Percentiles rank a stretch among this genome's conserved stretches.
Evolutionary conservation across 108 stramenopile genomes (phyloP).

Genomic region (Pseudonitzschia multiseries): DNA sequence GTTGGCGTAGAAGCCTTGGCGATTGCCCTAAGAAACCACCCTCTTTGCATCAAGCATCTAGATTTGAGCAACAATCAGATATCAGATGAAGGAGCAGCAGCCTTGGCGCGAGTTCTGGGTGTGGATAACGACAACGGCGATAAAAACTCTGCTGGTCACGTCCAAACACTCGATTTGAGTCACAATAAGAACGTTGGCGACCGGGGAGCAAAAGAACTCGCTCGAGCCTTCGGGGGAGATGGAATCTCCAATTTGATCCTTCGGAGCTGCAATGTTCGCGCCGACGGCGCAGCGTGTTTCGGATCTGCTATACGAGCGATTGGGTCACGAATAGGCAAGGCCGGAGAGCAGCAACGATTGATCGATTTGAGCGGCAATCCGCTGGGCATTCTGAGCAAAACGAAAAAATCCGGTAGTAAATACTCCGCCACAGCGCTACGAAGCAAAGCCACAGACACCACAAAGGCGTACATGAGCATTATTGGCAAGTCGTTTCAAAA

Average conservation of each 20-base stretch:
- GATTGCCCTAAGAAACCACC: constrained; percentile 56
- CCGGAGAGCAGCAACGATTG: not conserved
- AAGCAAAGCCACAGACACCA: constrained; percentile 73
- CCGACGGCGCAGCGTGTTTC: constrained; percentile 62
- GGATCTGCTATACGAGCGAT: constrained; percentile 47
- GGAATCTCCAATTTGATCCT: constrained; percentile 46
- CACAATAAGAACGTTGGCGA: constrained; percentile 64
- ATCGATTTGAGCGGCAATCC: constrained; percentile 83
- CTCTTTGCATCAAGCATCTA: constrained; percentile 51
- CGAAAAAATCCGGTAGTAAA: constrained; percentile 52
- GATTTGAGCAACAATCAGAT: constrained; percentile 80
- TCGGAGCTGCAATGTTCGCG: constrained; percentile 68
- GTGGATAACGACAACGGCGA: constrained; percentile 10
- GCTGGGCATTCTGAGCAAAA: constrained; percentile 57
- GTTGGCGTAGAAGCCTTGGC: constrained; percentile 75
- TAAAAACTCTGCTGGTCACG: not conserved
- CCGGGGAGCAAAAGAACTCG: constrained; percentile 57
- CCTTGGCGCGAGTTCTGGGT: constrained; percentile 51
- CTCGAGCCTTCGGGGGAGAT: constrained; percentile 49
- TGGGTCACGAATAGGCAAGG: not conserved
- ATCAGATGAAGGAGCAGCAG: constrained; percentile 61
- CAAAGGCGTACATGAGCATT: constrained; percentile 63
- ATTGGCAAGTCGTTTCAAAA: constrained; percentile 59
- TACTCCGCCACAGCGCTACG: constrained; percentile 60
- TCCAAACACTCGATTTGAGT: constrained; percentile 60